phyloP scores from a whole-genome alignment of 345 rosid genomes.

The Syzygium jambos region DNA sequence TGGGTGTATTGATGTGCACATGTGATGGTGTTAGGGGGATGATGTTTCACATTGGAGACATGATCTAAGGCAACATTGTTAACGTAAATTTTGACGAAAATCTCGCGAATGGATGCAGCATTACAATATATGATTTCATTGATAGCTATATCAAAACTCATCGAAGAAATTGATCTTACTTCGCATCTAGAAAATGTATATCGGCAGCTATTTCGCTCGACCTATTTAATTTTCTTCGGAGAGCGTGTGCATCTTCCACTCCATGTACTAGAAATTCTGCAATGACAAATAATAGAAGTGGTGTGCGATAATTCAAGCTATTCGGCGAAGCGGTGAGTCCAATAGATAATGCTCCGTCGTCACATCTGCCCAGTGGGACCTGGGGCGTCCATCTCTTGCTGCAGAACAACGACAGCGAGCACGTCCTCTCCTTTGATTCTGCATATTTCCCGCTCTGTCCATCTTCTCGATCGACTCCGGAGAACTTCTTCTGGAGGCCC shows the following conservation, averaged over 20 bases:
- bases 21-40: too few species aligned
- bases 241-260: not conserved
- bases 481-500: slow-evolving; percentile 20
- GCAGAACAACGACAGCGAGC: too few species aligned
- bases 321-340: too few species aligned
- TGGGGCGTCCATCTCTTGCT: too few species aligned
- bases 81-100: not conserved
- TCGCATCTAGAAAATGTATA: not conserved
- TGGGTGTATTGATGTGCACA: too few species aligned
- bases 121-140: not conserved
- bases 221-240: not conserved
- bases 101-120: not conserved
- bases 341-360: too few species aligned
- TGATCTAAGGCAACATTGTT: too few species aligned
- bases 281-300: too few species aligned
- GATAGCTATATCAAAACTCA: not conserved
- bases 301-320: not conserved
- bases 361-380: too few species aligned
- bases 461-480: slow-evolving; percentile 32
- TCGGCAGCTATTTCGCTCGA: not conserved
- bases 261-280: too few species aligned
- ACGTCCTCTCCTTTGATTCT: too few species aligned
- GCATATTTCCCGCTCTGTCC: slow-evolving; percentile 23
- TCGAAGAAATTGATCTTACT: not conserved
- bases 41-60: not conserved